These are phyloP conservation scores for Naegleria lovaniensis DNA, from an alignment of 208 protist genomes.

Conservation along the genomic window DNA sequence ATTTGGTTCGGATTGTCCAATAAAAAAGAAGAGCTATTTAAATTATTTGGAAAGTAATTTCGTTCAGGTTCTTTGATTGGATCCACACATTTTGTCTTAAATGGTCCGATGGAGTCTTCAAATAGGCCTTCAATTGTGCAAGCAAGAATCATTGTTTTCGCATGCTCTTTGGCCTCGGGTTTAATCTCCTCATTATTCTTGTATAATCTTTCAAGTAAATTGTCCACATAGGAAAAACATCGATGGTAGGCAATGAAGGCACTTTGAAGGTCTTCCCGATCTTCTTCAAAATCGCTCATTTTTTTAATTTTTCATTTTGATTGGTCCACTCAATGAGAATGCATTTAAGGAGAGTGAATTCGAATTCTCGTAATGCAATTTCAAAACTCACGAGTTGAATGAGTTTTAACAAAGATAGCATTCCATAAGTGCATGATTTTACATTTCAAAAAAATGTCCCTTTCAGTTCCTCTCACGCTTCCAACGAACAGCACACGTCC, in stretches of 20 bases:
- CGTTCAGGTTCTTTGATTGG: neutral
- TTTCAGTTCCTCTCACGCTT: too few species aligned
- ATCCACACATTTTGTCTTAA: neutral
- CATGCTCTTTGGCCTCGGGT: neutral
- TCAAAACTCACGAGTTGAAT: too few species aligned
- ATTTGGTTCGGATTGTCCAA: neutral
- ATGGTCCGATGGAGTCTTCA: neutral
- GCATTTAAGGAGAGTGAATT: too few species aligned
- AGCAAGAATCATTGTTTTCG: neutral
- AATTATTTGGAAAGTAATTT: neutral
- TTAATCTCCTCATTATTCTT: neutral
- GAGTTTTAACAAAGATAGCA: too few species aligned
- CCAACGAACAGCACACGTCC: too few species aligned
- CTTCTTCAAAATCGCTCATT: neutral
- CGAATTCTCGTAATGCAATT: too few species aligned
- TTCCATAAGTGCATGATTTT: too few species aligned
- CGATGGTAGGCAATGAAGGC: neutral
- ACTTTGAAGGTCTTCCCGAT: neutral
- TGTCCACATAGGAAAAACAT: neutral
- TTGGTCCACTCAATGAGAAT: too few species aligned
- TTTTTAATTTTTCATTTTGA: too few species aligned
- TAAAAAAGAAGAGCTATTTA: neutral
- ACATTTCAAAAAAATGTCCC: too few species aligned
- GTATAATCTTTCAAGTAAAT: neutral
- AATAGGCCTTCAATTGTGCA: neutral